Conservation (phyloP, 2,329 filamentous ascomycete genomes). For the Aspergillus latus region DNA sequence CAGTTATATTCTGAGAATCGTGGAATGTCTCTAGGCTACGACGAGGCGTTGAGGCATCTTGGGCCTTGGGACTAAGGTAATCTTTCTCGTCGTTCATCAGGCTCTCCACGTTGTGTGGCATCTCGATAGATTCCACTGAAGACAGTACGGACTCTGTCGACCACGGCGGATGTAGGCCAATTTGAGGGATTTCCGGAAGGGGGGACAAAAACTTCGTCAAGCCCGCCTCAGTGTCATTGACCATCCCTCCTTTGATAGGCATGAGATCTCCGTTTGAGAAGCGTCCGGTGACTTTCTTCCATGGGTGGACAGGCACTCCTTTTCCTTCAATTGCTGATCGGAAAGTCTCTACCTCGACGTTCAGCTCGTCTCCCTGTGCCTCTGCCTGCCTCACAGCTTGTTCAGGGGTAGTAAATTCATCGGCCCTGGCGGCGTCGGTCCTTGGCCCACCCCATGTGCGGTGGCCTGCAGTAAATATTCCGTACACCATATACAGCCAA, state of each 20-base stretch:
- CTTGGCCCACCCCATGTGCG: conserved; percentile 94
- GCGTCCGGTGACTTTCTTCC: conserved; percentile 71
- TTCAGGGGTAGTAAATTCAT: conserved; percentile 71
- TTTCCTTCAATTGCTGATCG: conserved; percentile 45
- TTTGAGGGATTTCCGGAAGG: conserved; percentile 47
- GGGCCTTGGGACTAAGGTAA: conserved; percentile 61
- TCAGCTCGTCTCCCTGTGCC: conserved; percentile 79
- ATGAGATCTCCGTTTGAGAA: conserved; percentile 62
- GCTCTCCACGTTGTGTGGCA: conserved; percentile 69
- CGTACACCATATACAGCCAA: conserved; percentile 97
- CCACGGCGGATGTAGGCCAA: conserved; percentile 55
- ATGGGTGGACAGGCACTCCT: conserved; percentile 67
- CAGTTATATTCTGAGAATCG: conserved; percentile 3
- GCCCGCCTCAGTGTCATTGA: conserved; percentile 60
- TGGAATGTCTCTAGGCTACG: conserved; percentile 3
- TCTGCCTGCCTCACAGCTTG: conserved; percentile 82
- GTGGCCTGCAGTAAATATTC: conserved; percentile 90
- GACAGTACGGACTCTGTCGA: conserved; percentile 69
- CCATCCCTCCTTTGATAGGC: conserved; percentile 58
- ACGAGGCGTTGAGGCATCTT: conserved; percentile 21
- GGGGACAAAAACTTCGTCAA: conserved; percentile 50
- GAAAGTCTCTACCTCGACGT: conserved; percentile 86
- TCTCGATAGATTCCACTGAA: conserved; percentile 60
- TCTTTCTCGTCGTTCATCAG: conserved; percentile 80
- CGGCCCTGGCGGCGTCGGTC: conserved; percentile 80